Evolutionary conservation across 495 filamentous ascomycete species (phyloP), one percentile per base, ranked within the genome.

Genomic region (Neurospora sublineolata): DNA sequence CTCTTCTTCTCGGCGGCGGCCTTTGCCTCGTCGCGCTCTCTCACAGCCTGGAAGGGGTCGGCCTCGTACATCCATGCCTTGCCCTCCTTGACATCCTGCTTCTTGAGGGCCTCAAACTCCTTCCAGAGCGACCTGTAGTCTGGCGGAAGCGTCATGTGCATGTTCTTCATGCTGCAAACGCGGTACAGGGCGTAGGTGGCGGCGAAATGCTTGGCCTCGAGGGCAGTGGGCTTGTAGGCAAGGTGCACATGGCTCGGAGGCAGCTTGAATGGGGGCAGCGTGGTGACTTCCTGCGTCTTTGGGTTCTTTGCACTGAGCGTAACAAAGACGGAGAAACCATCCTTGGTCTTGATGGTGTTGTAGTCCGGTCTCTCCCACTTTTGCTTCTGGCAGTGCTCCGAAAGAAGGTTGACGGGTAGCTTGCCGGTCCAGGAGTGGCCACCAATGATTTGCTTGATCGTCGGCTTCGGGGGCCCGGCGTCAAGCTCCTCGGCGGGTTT

Each of bases 361-460:
- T 96, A 99, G 76, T 97, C 94, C 2, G 94, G 95, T 77, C 90
- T 95, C 73, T 92, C 90, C 95, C 95, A 99, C 77, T 92, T 93
- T 81, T 94, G 91, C 82, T 94, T 94, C 80, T 97, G 93, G 77
- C 92, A 96, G 83, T 97, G 93, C 85, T 99, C 95, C 20, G 91
- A 90, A 70, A 99, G 89, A 78, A 99, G 85, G 77, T 94, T 95
- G 69, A 97, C 91, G 4, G 95, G 95, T 42, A 99, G 82, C 79
- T 99, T 99, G 41, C 95, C 95, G 0, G 95, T 99, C 96, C 96
- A 99, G 78, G 93, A 97, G 75, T 92, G 88, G 68, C 95, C 95
- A 68, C 93, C 96, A 79, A 99, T 97, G 71, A 99, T 82, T 74
- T 92, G 89, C 81, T 93, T 92, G 70, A 93, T 90, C 38, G 92